Percentiles rank a stretch among this genome's conserved stretches.
Conservation (phyloP, 495 filamentous ascomycete species). For the Talaromyces thailandensis region DNA sequence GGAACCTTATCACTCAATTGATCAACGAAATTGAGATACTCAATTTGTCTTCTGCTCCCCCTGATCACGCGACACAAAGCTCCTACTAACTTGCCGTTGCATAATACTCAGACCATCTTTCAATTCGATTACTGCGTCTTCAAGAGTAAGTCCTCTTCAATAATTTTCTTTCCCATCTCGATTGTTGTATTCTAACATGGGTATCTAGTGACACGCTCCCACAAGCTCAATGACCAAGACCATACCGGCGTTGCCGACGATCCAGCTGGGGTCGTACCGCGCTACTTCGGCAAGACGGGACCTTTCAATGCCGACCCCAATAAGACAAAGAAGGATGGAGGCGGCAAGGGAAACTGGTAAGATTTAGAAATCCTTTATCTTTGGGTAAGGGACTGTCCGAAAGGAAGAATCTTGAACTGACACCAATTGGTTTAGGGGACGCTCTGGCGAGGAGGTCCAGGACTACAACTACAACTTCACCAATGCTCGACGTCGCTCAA, state of each 20-base stretch:
- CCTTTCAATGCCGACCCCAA: conserved; percentile 74
- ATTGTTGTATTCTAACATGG: neutral
- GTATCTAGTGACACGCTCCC: conserved; percentile 78
- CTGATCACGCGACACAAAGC: neutral
- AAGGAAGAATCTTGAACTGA: neutral
- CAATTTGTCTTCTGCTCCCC: neutral
- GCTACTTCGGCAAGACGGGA: conserved; percentile 86
- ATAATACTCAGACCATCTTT: neutral
- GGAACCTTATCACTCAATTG: neutral
- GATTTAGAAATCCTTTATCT: conserved; percentile 14
- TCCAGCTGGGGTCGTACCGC: conserved; percentile 58
- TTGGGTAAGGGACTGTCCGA: neutral
- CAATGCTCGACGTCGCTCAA: conserved; percentile 86
- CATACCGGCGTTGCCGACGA: conserved; percentile 61
- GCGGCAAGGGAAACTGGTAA: conserved; percentile 91
- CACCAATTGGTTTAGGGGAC: conserved; percentile 52
- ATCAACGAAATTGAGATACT: neutral
- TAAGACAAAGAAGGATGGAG: conserved; percentile 94
- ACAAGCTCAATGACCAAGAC: conserved; percentile 86
- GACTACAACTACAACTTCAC: conserved; percentile 71
- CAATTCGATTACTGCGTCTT: neutral
- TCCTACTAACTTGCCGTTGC: neutral
- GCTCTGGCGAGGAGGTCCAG: conserved; percentile 70
- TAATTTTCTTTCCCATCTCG: neutral
- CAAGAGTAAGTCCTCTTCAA: neutral